phyloP scores from a whole-genome alignment of 352 stramenopile genomes.

The Elongisporangium senticosum region DNA sequence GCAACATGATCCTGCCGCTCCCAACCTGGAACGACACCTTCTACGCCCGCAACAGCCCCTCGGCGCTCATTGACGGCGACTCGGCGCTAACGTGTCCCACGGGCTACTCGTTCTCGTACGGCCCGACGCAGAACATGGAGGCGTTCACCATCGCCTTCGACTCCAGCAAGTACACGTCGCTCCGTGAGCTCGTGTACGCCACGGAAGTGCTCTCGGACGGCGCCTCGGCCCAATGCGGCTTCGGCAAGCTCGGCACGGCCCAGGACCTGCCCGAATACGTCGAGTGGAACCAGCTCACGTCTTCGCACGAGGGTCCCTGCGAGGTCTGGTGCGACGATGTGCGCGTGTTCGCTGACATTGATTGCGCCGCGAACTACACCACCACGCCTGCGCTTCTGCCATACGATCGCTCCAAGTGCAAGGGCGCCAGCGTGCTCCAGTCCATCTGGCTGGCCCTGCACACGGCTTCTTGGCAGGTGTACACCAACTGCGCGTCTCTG shows the following conservation, averaged over 20 bases:
- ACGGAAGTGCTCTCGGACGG: slow-evolving; percentile 7
- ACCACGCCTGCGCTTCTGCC: slow-evolving; percentile 24
- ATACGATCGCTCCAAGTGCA: slow-evolving; percentile 33
- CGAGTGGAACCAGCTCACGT: slow-evolving; percentile 31
- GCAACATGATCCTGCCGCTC: slow-evolving; percentile 26
- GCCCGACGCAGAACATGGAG: slow-evolving; percentile 12
- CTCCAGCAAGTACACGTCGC: slow-evolving; percentile 15
- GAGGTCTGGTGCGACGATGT: slow-evolving; percentile 51
- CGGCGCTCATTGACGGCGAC: slow-evolving; percentile 30
- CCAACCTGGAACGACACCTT: slow-evolving; percentile 23
- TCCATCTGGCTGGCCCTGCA: slow-evolving; percentile 51
- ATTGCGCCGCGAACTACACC: slow-evolving; percentile 35
- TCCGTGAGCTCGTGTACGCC: slow-evolving; percentile 19
- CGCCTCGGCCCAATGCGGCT: slow-evolving; percentile 15
- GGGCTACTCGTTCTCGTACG: slow-evolving; percentile 18
- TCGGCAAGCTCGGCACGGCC: slow-evolving; percentile 17
- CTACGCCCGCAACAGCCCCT: slow-evolving; percentile 22
- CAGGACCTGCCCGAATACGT: slow-evolving; percentile 27
- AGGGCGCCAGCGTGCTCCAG: slow-evolving; percentile 27
- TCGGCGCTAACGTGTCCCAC: slow-evolving; percentile 20
- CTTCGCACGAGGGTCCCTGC: slow-evolving; percentile 33
- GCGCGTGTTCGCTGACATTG: slow-evolving; percentile 35
- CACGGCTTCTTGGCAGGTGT: slow-evolving; percentile 42
- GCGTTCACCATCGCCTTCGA: slow-evolving; percentile 15
- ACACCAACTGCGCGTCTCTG: slow-evolving; percentile 36